phyloP scores from a whole-genome alignment of 257 asterid genomes.

The Solanum chilense region DNA sequence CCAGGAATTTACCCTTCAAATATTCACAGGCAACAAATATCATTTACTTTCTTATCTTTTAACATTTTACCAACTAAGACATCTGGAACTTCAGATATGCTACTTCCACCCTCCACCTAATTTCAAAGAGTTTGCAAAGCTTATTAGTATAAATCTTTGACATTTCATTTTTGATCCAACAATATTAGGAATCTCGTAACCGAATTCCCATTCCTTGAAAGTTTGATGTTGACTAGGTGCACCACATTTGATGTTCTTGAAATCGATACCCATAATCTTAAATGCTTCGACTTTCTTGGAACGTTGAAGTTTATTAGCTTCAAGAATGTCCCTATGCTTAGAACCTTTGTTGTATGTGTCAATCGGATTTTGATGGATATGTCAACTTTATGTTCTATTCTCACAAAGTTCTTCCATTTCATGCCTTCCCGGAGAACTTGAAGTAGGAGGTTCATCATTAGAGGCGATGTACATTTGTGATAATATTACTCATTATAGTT shows the following conservation, averaged over 20 bases:
- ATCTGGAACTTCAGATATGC: background rate
- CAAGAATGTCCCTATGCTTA: background rate
- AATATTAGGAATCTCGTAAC: background rate
- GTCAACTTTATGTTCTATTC: background rate
- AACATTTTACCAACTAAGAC: no score
- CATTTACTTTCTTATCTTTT: no score
- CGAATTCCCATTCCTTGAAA: background rate
- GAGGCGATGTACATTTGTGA: background rate
- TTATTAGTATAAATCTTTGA: no score
- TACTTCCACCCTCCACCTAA: background rate
- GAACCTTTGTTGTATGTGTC: no score
- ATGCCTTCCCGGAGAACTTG: background rate
- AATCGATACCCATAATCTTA: background rate
- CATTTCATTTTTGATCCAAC: background rate
- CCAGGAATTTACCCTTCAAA: no score
- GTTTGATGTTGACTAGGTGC: background rate
- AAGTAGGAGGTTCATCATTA: background rate
- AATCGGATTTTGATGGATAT: background rate
- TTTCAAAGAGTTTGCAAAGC: no score
- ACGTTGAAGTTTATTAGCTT: background rate
- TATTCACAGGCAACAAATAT: no score
- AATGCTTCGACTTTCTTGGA: background rate
- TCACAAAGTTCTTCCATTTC: background rate
- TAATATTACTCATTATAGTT: background rate
- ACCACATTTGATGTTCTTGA: background rate